Conservation (phyloP, 2,329 filamentous ascomycete genomes). For the Fusarium duplospermum region DNA sequence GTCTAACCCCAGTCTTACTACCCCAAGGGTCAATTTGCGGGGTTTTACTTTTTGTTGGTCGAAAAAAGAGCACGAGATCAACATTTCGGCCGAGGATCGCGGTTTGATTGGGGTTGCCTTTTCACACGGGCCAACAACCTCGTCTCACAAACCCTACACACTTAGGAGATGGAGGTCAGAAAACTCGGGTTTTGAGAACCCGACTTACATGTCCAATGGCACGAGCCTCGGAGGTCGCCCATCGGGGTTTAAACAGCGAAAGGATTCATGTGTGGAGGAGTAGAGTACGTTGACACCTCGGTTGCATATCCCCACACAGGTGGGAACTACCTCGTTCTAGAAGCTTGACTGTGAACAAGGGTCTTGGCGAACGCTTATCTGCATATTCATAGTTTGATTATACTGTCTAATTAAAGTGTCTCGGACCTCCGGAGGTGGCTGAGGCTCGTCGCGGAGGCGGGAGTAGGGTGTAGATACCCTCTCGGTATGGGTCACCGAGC, state of each 20-base stretch:
- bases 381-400: background rate
- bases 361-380: slow-evolving; percentile 12
- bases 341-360: slow-evolving; percentile 13
- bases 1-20: slow-evolving; percentile 14
- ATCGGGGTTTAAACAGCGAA: slow-evolving; percentile 24
- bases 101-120: slow-evolving; percentile 3
- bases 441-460: background rate
- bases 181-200: slow-evolving; percentile 32
- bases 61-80: slow-evolving; percentile 14
- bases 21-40: slow-evolving; percentile 23
- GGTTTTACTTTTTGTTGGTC: slow-evolving; percentile 13
- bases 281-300: slow-evolving; percentile 8
- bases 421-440: background rate
- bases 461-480: background rate
- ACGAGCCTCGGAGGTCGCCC: slow-evolving; percentile 6
- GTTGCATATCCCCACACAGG: slow-evolving; percentile 23
- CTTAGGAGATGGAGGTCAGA: slow-evolving; percentile 17
- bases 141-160: background rate
- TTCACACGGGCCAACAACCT: slow-evolving; percentile 12
- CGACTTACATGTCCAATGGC: slow-evolving; percentile 28
- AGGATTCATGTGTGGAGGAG: background rate
- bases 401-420: background rate
- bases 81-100: background rate
- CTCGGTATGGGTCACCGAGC: slow-evolving; percentile 37
- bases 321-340: slow-evolving; percentile 19